A percentile compares a stretch with the other conserved stretches of the same genome.
Conservation (phyloP, 2,329 filamentous ascomycete species). For the Dothideomycetidae sp. region DNA sequence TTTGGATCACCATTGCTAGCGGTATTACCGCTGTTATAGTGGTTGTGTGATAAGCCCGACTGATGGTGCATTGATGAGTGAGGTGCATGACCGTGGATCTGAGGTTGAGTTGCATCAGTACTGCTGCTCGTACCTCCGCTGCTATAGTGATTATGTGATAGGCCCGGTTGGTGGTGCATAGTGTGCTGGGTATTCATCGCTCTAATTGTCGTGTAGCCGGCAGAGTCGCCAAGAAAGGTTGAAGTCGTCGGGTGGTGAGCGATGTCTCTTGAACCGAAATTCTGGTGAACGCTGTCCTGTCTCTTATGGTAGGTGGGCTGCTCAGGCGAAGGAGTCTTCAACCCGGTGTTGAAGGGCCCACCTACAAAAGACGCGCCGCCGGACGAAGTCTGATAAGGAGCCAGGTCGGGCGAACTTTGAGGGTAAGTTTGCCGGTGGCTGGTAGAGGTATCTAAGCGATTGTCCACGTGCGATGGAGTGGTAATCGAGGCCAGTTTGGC, state of each 20-base stretch:
- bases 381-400: conserved; percentile 25
- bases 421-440: conserved; percentile 1
- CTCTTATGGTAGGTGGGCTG: conserved; percentile 36
- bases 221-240: not conserved
- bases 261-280: conserved; percentile 8
- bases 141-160: not conserved
- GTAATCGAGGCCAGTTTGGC: conserved; percentile 5
- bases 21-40: not conserved
- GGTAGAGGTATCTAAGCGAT: too few species aligned
- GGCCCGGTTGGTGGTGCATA: conserved; percentile 4
- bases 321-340: conserved; percentile 65
- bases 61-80: conserved; percentile 8
- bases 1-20: too few species aligned
- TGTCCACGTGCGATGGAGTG: not conserved
- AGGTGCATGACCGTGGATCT: conserved; percentile 3
- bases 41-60: not conserved
- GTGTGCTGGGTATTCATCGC: conserved; percentile 3
- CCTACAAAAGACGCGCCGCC: conserved; percentile 43
- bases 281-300: conserved; percentile 13
- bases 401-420: conserved; percentile 7
- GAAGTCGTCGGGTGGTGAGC: conserved; percentile 8
- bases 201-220: conserved; percentile 6
- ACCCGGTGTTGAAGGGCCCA: conserved; percentile 36
- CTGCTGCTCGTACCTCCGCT: not conserved
- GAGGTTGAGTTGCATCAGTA: not conserved